Percentiles rank a stretch among this genome's conserved stretches.
Evolutionary conservation across 1,139 yeast genomes (phyloP).

Genomic region (Sugiyamaella paludigena): DNA sequence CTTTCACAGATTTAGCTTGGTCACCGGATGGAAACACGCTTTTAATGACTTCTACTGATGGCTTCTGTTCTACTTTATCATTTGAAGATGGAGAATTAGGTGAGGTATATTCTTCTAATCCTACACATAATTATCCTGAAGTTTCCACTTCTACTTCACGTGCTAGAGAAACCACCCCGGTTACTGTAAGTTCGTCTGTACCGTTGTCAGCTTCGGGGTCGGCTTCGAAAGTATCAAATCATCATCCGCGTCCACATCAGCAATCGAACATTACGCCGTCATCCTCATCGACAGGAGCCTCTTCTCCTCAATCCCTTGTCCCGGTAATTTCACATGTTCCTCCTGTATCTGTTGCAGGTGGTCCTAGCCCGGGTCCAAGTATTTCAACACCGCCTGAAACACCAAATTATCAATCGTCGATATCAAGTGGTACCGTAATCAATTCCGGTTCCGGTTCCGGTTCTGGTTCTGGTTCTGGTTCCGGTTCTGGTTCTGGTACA

Average conservation of each 20-base stretch:
- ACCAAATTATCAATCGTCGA: background rate
- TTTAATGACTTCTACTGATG: slow-evolving; percentile 86
- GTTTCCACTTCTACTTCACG: slow-evolving; percentile 8
- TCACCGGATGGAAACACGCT: slow-evolving; percentile 68
- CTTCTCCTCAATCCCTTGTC: slow-evolving; percentile 18
- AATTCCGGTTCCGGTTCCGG: too few species aligned
- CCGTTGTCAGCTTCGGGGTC: slow-evolving; percentile 9
- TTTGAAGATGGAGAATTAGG: slow-evolving; percentile 59
- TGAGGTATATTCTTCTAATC: slow-evolving; percentile 27
- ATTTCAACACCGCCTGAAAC: slow-evolving; percentile 4
- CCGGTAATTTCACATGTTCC: slow-evolving; percentile 28
- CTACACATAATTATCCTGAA: slow-evolving; percentile 9
- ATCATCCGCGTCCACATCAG: background rate
- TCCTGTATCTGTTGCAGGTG: slow-evolving; percentile 22
- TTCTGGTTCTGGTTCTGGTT: too few species aligned
- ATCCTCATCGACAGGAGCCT: slow-evolving; percentile 6
- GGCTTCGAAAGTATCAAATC: slow-evolving; percentile 1
- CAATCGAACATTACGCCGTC: background rate
- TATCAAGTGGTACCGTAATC: background rate
- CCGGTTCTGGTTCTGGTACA: too few species aligned
- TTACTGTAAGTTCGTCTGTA: background rate
- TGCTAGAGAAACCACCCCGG: slow-evolving; percentile 7
- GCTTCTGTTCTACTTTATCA: slow-evolving; percentile 72
- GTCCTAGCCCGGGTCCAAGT: slow-evolving; percentile 5
- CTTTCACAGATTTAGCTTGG: slow-evolving; percentile 89